phyloP scores from a whole-genome alignment of 2,329 filamentous ascomycete genomes.

The Coniochaeta sp. region DNA sequence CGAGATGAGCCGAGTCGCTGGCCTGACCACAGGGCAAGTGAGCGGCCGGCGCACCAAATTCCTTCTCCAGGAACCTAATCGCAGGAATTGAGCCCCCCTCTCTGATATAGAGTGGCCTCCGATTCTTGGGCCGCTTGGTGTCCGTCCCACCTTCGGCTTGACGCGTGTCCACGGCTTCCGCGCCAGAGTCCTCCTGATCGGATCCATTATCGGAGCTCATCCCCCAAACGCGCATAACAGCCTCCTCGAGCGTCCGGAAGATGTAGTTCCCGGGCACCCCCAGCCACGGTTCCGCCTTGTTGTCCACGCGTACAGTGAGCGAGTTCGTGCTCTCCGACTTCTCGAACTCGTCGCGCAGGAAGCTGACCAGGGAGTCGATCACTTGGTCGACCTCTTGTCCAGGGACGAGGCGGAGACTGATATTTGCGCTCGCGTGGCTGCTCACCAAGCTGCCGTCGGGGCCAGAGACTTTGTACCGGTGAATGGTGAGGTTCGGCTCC shows the following conservation, averaged over 20 bases:
- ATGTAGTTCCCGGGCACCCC: constrained; percentile 87
- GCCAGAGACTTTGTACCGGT: constrained; percentile 86
- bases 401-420: constrained; percentile 87
- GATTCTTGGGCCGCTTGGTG: constrained; percentile 25
- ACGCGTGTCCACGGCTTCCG: constrained; percentile 4
- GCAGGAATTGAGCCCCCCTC: constrained; percentile 94
- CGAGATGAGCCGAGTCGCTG: constrained; percentile 87
- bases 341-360: constrained; percentile 64
- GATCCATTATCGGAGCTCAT: constrained; percentile 31
- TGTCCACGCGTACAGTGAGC: constrained; percentile 77
- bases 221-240: constrained; percentile 79
- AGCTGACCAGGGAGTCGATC: constrained; percentile 57
- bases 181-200: neutral
- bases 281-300: constrained; percentile 92
- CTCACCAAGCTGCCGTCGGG: constrained; percentile 91
- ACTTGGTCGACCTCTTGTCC: constrained; percentile 84
- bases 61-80: constrained; percentile 90
- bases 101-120: constrained; percentile 81
- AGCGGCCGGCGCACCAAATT: constrained; percentile 83
- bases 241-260: constrained; percentile 80
- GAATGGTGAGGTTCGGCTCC: constrained; percentile 88
- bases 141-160: constrained; percentile 4
- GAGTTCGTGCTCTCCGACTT: constrained; percentile 73
- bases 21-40: constrained; percentile 93
- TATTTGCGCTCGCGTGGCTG: constrained; percentile 75